Evolutionary conservation across 2,329 filamentous ascomycete species (phyloP).

Genomic region (Hymenoscyphus repandus): DNA sequence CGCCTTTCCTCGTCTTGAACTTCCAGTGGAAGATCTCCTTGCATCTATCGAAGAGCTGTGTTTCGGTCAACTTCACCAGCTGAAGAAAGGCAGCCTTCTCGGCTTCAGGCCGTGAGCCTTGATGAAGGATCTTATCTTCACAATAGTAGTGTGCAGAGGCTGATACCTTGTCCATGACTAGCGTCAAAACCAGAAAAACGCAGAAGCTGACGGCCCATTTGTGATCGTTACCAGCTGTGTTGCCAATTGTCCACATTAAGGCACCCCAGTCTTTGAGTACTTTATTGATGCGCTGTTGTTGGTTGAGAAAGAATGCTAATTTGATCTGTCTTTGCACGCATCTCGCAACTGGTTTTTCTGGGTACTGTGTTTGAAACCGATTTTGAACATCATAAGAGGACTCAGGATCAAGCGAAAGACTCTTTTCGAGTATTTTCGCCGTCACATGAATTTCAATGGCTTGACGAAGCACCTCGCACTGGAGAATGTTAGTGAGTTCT

Average conservation of each 20-base stretch:
- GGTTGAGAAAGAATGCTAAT: slow-evolving; percentile 26
- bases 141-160: slow-evolving; percentile 20
- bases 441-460: slow-evolving; percentile 30
- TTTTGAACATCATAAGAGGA: slow-evolving; percentile 23
- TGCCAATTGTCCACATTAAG: slow-evolving; percentile 29
- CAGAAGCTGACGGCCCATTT: slow-evolving; percentile 30
- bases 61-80: slow-evolving; percentile 24
- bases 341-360: slow-evolving; percentile 21
- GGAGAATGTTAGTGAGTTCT: slow-evolving; percentile 8
- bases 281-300: slow-evolving; percentile 24
- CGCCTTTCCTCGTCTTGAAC: slow-evolving; percentile 31
- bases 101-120: slow-evolving; percentile 16
- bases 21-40: slow-evolving; percentile 32
- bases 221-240: slow-evolving; percentile 22
- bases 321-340: slow-evolving; percentile 30
- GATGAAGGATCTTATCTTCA: slow-evolving; percentile 22
- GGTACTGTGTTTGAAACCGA: slow-evolving; percentile 21
- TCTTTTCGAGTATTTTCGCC: slow-evolving; percentile 26
- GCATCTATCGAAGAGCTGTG: slow-evolving; percentile 29
- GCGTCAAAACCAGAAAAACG: slow-evolving; percentile 26
- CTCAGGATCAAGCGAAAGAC: slow-evolving; percentile 25
- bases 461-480: slow-evolving; percentile 26
- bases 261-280: slow-evolving; percentile 28
- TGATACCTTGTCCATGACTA: slow-evolving; percentile 28
- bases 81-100: slow-evolving; percentile 21